Conservation (phyloP, 78 protist species). For the Parvularia atlantis region DNA sequence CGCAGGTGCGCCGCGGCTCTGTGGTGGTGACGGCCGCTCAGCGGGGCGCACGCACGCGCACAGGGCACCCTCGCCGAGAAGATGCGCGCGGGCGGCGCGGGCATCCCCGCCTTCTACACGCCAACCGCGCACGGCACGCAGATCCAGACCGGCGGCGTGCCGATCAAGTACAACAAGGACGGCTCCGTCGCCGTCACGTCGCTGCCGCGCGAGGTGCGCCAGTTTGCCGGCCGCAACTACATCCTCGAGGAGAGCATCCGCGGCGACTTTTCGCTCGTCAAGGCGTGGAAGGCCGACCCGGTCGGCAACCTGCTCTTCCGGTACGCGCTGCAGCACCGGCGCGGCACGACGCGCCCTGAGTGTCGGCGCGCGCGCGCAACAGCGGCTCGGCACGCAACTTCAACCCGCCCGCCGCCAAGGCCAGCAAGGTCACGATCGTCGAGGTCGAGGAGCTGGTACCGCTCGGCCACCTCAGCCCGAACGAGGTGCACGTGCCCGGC, state of each 20-base stretch:
- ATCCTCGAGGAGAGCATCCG: conserved; percentile 67
- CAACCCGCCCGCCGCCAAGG: conserved; percentile 76
- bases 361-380: too few relatives aligned
- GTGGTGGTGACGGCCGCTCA: too few relatives aligned
- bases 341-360: too few relatives aligned
- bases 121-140: conserved; percentile 84
- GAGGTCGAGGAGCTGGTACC: conserved; percentile 89
- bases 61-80: conserved; percentile 96
- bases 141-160: conserved; percentile 80
- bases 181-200: conserved; percentile 55
- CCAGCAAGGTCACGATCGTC: conserved; percentile 74
- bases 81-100: conserved; percentile 94
- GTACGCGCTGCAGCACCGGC: background rate
- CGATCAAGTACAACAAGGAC: conserved; percentile 67
- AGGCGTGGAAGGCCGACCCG: conserved; percentile 86
- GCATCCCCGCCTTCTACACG: conserved; percentile 95
- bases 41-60: background rate
- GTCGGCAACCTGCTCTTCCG: conserved; percentile 77
- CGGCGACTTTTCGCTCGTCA: conserved; percentile 81
- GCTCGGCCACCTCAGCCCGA: conserved; percentile 66
- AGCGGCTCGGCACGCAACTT: conserved; percentile 81
- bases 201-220: conserved; percentile 57
- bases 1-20: conserved; percentile 60
- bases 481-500: conserved; percentile 78
- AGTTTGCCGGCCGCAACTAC: conserved; percentile 38